Conservation (phyloP, 768 basidiomycete genomes). For the Mycena vulgaris region DNA sequence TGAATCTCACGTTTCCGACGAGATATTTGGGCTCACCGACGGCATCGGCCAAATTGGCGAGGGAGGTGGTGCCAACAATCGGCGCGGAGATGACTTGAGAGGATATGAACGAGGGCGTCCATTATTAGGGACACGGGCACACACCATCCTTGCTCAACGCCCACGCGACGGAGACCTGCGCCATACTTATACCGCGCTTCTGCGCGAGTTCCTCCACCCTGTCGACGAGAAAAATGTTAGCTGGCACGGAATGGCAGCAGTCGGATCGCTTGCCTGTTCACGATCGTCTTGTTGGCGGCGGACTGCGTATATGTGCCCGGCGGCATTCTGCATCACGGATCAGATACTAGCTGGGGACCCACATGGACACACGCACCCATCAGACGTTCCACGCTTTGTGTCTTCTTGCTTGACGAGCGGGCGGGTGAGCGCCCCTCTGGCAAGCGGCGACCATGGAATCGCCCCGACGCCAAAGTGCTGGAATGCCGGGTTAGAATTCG, state of each 20-base stretch:
- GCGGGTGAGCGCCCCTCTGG: conserved; percentile 63
- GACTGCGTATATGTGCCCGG: conserved; percentile 33
- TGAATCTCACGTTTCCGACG: too few species aligned
- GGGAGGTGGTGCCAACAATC: conserved; percentile 68
- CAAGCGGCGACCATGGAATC: conserved; percentile 75
- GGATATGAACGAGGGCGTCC: neutral
- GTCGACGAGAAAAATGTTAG: neutral
- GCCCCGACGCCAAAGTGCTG: conserved; percentile 68
- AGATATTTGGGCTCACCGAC: conserved; percentile 55
- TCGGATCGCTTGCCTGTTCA: conserved; percentile 20
- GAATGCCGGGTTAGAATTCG: neutral
- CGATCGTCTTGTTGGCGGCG: conserved; percentile 24
- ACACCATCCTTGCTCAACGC: conserved; percentile 52
- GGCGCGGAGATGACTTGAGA: conserved; percentile 66
- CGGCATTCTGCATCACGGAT: conserved; percentile 10
- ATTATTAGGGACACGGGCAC: neutral
- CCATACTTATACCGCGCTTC: conserved; percentile 68
- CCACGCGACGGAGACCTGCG: conserved; percentile 72
- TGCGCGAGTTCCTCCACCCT: conserved; percentile 72
- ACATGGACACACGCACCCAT: conserved; percentile 46
- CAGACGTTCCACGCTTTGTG: conserved; percentile 56
- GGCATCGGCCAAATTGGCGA: conserved; percentile 66
- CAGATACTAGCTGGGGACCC: neutral
- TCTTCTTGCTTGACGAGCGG: conserved; percentile 47
- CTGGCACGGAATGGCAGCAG: neutral